Percentiles rank a stretch among this genome's conserved stretches.
These are phyloP conservation scores for Colletotrichum abscissum DNA, from an alignment of 2,329 filamentous ascomycete genomes.

Conservation along the genomic window DNA sequence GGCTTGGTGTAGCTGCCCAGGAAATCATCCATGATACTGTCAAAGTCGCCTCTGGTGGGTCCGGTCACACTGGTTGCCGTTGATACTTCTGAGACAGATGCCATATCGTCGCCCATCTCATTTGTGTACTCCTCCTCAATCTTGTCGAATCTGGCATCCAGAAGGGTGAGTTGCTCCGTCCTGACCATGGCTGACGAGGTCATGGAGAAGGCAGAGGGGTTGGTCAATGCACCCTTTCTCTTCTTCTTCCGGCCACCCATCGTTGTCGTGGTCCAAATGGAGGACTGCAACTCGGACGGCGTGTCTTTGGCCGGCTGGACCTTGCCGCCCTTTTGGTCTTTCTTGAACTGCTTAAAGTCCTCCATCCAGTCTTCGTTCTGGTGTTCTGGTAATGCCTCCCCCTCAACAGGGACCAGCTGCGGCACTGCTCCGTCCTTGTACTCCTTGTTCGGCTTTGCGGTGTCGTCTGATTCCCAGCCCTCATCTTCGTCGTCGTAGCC, in stretches of 20 bases:
- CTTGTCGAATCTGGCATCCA: conserved; percentile 92
- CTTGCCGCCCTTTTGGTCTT: conserved; percentile 70
- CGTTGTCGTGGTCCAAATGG: conserved; percentile 79
- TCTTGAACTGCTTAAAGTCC: conserved; percentile 95
- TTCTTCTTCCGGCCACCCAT: conserved; percentile 90
- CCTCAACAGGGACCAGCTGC: conserved; percentile 57
- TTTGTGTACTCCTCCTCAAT: conserved; percentile 82
- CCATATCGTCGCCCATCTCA: conserved; percentile 60
- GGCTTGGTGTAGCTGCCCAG: conserved; percentile 77
- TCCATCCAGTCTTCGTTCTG: conserved; percentile 87
- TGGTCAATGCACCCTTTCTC: conserved; percentile 92
- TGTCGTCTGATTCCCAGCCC: conserved; percentile 96
- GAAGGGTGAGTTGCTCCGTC: conserved; percentile 85
- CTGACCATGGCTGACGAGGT: conserved; percentile 87
- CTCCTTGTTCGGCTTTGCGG: conserved; percentile 78
- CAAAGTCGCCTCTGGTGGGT: conserved; percentile 81
- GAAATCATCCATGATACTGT: conserved; percentile 94
- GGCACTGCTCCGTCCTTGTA: conserved; percentile 61
- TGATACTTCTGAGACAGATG: conserved; percentile 70
- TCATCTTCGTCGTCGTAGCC: conserved; percentile 73
- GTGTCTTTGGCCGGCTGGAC: conserved; percentile 51
- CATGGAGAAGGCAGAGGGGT: conserved; percentile 90
- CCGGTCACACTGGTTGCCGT: conserved; percentile 75
- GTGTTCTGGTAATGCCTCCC: conserved; percentile 67
- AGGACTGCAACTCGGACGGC: conserved; percentile 75